Evolutionary conservation across 805 yeast genomes (phyloP).

Genomic region (Sugiyamaella floridensis): DNA sequence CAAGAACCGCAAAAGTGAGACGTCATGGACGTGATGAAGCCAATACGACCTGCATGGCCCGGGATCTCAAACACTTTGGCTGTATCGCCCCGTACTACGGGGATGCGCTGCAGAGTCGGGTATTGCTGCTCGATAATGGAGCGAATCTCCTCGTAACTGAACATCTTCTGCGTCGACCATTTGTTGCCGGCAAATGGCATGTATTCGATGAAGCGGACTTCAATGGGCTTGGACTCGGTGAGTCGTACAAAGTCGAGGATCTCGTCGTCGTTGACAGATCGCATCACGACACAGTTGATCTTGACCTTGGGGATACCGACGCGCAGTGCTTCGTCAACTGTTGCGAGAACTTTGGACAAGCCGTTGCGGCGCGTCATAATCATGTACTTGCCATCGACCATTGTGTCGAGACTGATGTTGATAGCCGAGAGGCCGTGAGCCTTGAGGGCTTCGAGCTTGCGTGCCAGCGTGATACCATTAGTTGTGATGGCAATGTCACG

Average conservation of each 20-base stretch:
- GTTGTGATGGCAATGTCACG: slow-evolving; percentile 46
- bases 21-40: slow-evolving; percentile 53
- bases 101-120: slow-evolving; percentile 27
- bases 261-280: slow-evolving; percentile 46
- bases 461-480: slow-evolving; percentile 44
- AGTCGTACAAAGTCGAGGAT: slow-evolving; percentile 41
- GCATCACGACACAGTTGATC: slow-evolving; percentile 45
- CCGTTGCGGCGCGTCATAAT: slow-evolving; percentile 48
- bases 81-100: slow-evolving; percentile 39
- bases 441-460: slow-evolving; percentile 40
- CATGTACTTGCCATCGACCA: slow-evolving; percentile 44
- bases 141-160: slow-evolving; percentile 40
- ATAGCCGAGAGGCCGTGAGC: slow-evolving; percentile 41
- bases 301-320: slow-evolving; percentile 42
- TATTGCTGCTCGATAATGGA: slow-evolving; percentile 29
- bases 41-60: slow-evolving; percentile 40
- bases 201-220: slow-evolving; percentile 49
- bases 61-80: slow-evolving; percentile 41
- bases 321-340: slow-evolving; percentile 39
- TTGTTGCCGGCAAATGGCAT: slow-evolving; percentile 55
- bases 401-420: slow-evolving; percentile 44
- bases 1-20: slow-evolving; percentile 46
- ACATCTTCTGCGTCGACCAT: slow-evolving; percentile 42
- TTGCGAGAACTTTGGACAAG: slow-evolving; percentile 37
- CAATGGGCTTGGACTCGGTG: slow-evolving; percentile 36